These are phyloP conservation scores for Podila epigama DNA, from an alignment of 192 early-diverging fungal species.

Conservation along the genomic window DNA sequence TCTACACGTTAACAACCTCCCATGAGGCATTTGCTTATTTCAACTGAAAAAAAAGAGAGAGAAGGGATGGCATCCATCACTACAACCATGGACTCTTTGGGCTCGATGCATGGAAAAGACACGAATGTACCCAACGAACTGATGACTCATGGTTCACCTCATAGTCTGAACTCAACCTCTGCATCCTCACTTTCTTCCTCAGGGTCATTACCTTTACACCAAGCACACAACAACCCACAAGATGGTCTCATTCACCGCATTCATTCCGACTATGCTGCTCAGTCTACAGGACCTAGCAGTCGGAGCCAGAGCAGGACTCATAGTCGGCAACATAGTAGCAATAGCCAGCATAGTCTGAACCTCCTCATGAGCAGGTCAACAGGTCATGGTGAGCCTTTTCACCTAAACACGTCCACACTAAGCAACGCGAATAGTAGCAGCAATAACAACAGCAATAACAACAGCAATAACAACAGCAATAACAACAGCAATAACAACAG, in stretches of 20 bases:
- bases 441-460: no score
- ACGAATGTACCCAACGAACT: constrained; percentile 1
- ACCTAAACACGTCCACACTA: no score
- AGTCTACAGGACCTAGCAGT: neutral
- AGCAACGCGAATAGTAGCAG: no score
- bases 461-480: constrained; percentile 1
- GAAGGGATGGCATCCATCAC: constrained; percentile 5
- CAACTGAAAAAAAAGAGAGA: no score
- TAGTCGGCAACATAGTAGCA: constrained; percentile 17
- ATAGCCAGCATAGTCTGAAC: constrained; percentile 18
- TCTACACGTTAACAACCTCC: neutral
- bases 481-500: constrained; percentile 12
- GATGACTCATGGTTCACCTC: constrained; percentile 16
- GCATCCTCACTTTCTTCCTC: constrained; percentile 32
- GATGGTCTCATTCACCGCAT: constrained; percentile 4
- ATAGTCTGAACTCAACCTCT: constrained; percentile 37
- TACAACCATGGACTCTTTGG: constrained; percentile 35
- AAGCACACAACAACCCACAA: constrained; percentile 25
- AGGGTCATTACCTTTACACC: constrained; percentile 36
- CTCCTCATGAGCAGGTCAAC: no score
- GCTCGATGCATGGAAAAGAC: constrained; percentile 5
- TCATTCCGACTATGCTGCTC: neutral
- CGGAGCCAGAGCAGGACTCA: constrained; percentile 16
- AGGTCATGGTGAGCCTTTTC: no score
- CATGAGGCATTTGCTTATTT: no score